A percentile compares a stretch with the other conserved stretches of the same genome.
Evolutionary conservation across 2,329 filamentous ascomycete genomes (phyloP).

Genomic region (Ascocoryne sarcoides): DNA sequence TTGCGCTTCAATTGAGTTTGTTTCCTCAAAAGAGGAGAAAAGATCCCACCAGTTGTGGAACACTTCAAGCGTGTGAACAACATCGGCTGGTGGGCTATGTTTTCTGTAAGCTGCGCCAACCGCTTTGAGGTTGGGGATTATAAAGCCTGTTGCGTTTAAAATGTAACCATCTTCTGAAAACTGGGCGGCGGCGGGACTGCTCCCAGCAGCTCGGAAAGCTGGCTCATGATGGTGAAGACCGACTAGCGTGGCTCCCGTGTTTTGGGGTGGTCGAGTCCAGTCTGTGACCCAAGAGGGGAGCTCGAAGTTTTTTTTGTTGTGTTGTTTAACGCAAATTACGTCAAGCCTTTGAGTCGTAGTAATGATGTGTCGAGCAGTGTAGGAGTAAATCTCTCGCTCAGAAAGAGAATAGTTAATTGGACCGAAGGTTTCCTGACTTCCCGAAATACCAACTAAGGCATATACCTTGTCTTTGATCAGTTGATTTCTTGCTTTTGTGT

Average conservation of each 20-base stretch:
- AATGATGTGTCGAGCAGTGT: constrained; percentile 23
- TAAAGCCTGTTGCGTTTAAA: constrained; percentile 13
- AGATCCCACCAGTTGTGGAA: constrained; percentile 24
- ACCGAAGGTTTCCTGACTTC: constrained; percentile 13
- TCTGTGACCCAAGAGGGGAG: constrained; percentile 23
- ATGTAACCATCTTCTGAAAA: constrained; percentile 15
- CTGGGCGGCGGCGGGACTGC: constrained; percentile 7
- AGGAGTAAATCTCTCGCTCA: constrained; percentile 15
- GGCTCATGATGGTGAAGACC: constrained; percentile 20
- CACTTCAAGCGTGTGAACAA: constrained; percentile 9
- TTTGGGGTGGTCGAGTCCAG: constrained; percentile 19
- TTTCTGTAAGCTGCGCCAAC: constrained; percentile 13
- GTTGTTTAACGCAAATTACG: constrained; percentile 22
- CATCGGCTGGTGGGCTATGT: constrained; percentile 9
- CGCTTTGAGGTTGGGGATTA: constrained; percentile 16
- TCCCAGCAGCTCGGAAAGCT: constrained; percentile 15
- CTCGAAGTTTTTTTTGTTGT: constrained; percentile 5
- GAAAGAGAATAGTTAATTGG: constrained; percentile 18
- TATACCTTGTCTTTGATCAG: constrained; percentile 25
- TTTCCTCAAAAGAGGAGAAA: constrained; percentile 8
- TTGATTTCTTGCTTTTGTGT: constrained; percentile 24
- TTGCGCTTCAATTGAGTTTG: constrained; percentile 8
- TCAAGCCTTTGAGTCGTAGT: constrained; percentile 15
- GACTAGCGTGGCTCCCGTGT: constrained; percentile 10
- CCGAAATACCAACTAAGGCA: constrained; percentile 23